Evolutionary conservation across 192 early-diverging fungal genomes (phyloP).

Genomic region (Backusella tuberculispora): DNA sequence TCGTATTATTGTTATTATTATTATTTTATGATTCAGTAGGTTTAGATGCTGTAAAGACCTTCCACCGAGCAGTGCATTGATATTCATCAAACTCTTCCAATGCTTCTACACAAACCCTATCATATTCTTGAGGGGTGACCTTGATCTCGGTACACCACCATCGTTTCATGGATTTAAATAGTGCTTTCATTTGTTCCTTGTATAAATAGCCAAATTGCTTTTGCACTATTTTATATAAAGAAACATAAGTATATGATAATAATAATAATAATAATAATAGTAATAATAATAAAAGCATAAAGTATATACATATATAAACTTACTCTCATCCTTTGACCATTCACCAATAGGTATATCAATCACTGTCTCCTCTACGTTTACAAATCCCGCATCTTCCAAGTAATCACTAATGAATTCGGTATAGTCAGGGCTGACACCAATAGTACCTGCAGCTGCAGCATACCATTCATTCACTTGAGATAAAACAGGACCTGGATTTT

Average conservation of each 20-base stretch:
- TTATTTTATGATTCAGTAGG: background rate
- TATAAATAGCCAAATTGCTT: constrained; percentile 41
- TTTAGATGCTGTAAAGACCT: constrained; percentile 34
- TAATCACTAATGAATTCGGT: background rate
- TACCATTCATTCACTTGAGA: constrained; percentile 37
- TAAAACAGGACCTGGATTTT: constrained; percentile 31
- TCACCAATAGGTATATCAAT: constrained; percentile 38
- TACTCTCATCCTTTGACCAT: constrained; percentile 37
- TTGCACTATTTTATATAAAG: constrained; percentile 16
- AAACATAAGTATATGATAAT: background rate
- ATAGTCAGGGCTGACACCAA: constrained; percentile 20
- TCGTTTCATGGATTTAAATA: constrained; percentile 44
- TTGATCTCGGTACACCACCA: constrained; percentile 31
- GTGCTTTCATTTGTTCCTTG: constrained; percentile 33
- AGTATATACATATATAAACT: constrained; percentile 1
- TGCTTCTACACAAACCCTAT: constrained; percentile 29
- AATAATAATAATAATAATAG: background rate
- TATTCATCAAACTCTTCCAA: constrained; percentile 41
- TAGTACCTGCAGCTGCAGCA: constrained; percentile 8
- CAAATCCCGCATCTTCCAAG: constrained; percentile 30
- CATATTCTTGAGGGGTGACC: constrained; percentile 34
- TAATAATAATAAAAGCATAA: background rate
- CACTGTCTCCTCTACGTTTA: constrained; percentile 23
- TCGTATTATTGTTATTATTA: background rate
- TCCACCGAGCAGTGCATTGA: constrained; percentile 28